phyloP scores from a whole-genome alignment of 192 early-diverging fungal species.

The Backusella psychrophila region DNA sequence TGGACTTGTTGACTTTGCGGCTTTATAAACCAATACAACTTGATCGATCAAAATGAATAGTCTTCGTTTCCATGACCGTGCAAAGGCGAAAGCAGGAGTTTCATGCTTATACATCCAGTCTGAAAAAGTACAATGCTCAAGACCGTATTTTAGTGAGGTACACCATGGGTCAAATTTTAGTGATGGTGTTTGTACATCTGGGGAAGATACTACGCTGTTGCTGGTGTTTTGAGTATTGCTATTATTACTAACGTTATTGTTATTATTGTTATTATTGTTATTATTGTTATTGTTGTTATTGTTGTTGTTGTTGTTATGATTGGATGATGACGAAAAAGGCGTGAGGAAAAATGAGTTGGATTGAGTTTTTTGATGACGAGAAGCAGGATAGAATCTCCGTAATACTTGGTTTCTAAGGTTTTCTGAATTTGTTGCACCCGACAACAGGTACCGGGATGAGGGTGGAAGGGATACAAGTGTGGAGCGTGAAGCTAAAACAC shows the following conservation, averaged over 20 bases:
- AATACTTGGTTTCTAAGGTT: slow-evolving; percentile 20
- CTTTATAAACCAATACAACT: slow-evolving; percentile 29
- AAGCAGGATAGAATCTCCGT: slow-evolving; percentile 11
- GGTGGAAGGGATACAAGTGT: slow-evolving; percentile 13
- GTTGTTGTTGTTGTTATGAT: not conserved
- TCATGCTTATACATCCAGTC: slow-evolving; percentile 26
- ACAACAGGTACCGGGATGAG: slow-evolving; percentile 15
- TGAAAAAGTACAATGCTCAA: slow-evolving; percentile 10
- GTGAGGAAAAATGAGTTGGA: not conserved
- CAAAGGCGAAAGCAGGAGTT: slow-evolving; percentile 22
- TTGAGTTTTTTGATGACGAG: slow-evolving; percentile 5
- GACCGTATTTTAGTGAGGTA: slow-evolving; percentile 17
- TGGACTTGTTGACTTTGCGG: slow-evolving; percentile 16
- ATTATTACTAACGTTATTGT: not conserved
- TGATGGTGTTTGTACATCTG: not conserved
- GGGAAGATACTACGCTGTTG: not conserved
- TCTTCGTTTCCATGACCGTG: slow-evolving; percentile 31
- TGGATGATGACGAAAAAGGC: slow-evolving; percentile 5
- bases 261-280: no score
- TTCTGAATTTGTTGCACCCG: slow-evolving; percentile 11
- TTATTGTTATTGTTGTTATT: not conserved
- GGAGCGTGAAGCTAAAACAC: slow-evolving; percentile 4
- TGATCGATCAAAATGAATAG: slow-evolving; percentile 17
- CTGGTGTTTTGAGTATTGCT: not conserved
- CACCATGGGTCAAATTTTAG: slow-evolving; percentile 23